A percentile compares a stretch with the other conserved stretches of the same genome.
These are phyloP conservation scores for Tricholoma saponaceum DNA, from an alignment of 768 basidiomycete species.

Conservation along the genomic window DNA sequence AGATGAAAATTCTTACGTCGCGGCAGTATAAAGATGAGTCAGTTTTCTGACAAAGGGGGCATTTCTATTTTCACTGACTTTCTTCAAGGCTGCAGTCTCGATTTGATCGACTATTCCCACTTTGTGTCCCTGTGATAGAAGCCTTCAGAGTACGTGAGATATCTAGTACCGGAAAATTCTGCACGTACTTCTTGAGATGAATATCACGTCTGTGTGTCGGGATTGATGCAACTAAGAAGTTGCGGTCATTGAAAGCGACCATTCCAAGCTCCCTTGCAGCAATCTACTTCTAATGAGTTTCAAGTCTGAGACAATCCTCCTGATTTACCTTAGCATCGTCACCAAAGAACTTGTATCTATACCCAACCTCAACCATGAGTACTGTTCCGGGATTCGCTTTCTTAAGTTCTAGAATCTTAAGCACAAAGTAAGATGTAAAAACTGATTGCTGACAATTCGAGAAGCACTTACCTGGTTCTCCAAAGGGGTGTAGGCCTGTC, in stretches of 20 bases:
- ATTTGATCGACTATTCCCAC: conserved; percentile 81
- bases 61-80: conserved; percentile 70
- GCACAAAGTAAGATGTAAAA: background rate
- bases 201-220: conserved; percentile 65
- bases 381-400: conserved; percentile 60
- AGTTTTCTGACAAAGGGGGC: conserved; percentile 71
- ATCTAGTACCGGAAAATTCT: background rate
- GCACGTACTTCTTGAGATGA: conserved; percentile 67
- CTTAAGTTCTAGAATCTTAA: conserved; percentile 56
- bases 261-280: conserved; percentile 79
- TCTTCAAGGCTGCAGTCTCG: conserved; percentile 89
- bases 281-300: conserved; percentile 35
- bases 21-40: conserved; percentile 78
- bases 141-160: conserved; percentile 26
- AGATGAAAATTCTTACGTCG: conserved; percentile 58
- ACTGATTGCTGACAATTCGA: background rate
- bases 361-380: conserved; percentile 80
- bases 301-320: background rate
- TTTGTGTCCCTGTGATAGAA: conserved; percentile 75
- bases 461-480: conserved; percentile 57
- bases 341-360: conserved; percentile 80
- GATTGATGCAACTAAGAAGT: conserved; percentile 73
- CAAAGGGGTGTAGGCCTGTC: conserved; percentile 69
- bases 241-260: conserved; percentile 65
- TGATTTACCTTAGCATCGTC: conserved; percentile 71